Percentiles rank a stretch among this genome's conserved stretches.
These are phyloP conservation scores for Fusarium albidum DNA, from an alignment of 2,329 filamentous ascomycete species.

Conservation along the genomic window DNA sequence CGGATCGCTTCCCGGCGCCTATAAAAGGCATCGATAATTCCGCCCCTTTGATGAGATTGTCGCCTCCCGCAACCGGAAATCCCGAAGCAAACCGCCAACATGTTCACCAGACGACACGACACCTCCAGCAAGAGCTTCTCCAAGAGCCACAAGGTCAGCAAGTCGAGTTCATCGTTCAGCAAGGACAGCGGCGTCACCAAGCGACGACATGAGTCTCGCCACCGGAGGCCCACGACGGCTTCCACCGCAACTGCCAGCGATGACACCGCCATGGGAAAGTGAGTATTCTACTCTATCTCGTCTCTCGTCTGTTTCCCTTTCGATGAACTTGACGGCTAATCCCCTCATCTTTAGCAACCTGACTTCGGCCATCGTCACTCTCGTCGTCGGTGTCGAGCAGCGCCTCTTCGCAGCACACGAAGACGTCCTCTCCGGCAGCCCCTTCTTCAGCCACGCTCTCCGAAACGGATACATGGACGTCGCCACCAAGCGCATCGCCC, in stretches of 20 bases:
- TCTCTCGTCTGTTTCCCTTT: background rate
- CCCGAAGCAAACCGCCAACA: conserved; percentile 36
- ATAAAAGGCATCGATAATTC: conserved; percentile 18
- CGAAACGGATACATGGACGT: conserved; percentile 47
- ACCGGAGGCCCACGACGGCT: conserved; percentile 58
- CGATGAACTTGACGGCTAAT: background rate
- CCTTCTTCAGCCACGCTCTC: conserved; percentile 70
- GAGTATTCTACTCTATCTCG: conserved; percentile 42
- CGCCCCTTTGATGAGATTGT: conserved; percentile 22
- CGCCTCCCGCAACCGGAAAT: background rate
- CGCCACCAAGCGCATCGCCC: conserved; percentile 72
- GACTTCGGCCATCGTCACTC: conserved; percentile 77
- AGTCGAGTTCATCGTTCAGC: conserved; percentile 63
- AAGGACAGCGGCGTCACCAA: conserved; percentile 64
- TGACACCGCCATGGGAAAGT: conserved; percentile 55
- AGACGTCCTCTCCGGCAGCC: conserved; percentile 79
- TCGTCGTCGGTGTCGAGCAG: conserved; percentile 81
- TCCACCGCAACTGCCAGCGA: conserved; percentile 50
- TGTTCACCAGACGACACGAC: conserved; percentile 59
- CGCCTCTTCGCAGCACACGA: conserved; percentile 93
- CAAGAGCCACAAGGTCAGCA: conserved; percentile 58
- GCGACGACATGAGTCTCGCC: conserved; percentile 59
- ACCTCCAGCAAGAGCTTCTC: conserved; percentile 60
- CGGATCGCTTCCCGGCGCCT: conserved; percentile 11
- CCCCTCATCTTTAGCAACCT: conserved; percentile 49